Base-by-base conservation (phyloP, 2,329 filamentous ascomycete species). In the Coniella vitis region DNA sequence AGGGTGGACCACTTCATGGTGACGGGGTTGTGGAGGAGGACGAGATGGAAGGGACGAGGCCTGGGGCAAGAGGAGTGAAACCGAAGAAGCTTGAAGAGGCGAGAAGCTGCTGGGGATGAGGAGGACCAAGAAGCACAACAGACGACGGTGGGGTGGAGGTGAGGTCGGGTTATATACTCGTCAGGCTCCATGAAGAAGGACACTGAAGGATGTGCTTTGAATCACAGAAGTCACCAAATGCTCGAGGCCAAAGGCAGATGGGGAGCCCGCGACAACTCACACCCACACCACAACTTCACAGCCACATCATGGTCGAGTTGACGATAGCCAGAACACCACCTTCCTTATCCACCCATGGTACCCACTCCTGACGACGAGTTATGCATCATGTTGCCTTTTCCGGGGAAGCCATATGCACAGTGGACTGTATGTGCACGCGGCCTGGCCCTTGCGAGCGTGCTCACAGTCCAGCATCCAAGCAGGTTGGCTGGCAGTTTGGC, bases 1-100 rank as follows among this genome's bases (percentile, higher is more conserved):
- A 62, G 56, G 40, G 65, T 57, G 40, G 66, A 58, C 62, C 73
- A 64, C 66, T 74, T 76, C 74, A 77, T 77, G 46, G 54, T 70
- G 60, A 42, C 16, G 5, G 25, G 25, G 25, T 10, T 5, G 25
- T 29, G 25, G 10, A 5, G 25, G 25, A 5, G 25, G 25, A 10
- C 25, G 10, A 29, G 25, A 10, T 20, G 29, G 32, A 20, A n/a
- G 25, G 14, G 38, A 40, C 38, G 38, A 29, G 29, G 16, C 17
- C 38, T 41, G 16, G 17, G 35, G 37, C 37, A 8, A 34, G 40
- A 42, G 34, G 25, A 36, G n/a, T 14, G 34, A 14, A 16, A 36
- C 17, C 40, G 40, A 34, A 42, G 38, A 25, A 42, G 40, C 40
- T 42, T 29, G 40, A 19, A 32, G 40, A 32, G 40, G 17, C 29